Percentiles rank a stretch among this genome's conserved stretches.
These are phyloP conservation scores for Pseudogymnoascus sp. DNA, from an alignment of 2,329 filamentous ascomycete genomes.

Conservation along the genomic window DNA sequence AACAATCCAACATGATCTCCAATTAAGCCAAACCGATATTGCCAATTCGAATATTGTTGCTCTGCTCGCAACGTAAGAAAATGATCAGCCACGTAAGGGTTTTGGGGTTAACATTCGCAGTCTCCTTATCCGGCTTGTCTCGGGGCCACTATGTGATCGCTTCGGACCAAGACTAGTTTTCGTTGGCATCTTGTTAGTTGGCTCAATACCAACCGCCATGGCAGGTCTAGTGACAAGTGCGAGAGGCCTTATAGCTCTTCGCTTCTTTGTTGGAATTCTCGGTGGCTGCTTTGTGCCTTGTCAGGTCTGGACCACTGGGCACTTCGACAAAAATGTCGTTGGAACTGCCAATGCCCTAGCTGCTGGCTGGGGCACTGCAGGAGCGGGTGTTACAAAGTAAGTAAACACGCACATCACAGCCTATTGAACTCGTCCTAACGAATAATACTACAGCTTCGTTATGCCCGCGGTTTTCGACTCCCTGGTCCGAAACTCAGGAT, in stretches of 20 bases:
- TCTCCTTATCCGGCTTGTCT: constrained; percentile 63
- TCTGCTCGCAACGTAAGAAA: constrained; percentile 52
- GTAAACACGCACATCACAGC: background rate
- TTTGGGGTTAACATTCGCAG: constrained; percentile 20
- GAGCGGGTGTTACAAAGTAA: constrained; percentile 63
- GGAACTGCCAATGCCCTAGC: constrained; percentile 78
- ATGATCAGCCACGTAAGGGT: background rate
- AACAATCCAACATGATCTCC: constrained; percentile 68
- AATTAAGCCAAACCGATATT: constrained; percentile 59
- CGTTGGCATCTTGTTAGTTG: constrained; percentile 62
- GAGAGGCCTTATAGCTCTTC: constrained; percentile 56
- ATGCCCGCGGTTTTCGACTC: constrained; percentile 88
- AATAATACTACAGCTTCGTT: constrained; percentile 32
- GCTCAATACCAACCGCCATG: constrained; percentile 69
- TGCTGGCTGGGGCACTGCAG: constrained; percentile 74
- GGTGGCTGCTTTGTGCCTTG: constrained; percentile 72
- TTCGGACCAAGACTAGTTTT: constrained; percentile 74
- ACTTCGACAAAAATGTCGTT: constrained; percentile 84
- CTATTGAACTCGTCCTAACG: background rate
- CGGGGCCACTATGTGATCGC: constrained; percentile 73
- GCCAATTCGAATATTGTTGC: constrained; percentile 85
- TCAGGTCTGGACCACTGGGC: constrained; percentile 82
- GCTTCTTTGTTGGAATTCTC: constrained; percentile 71
- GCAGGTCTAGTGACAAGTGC: constrained; percentile 65
- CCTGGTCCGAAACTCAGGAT: constrained; percentile 49